phyloP scores from a whole-genome alignment of 78 protist species.

The Protostelium mycophagum region DNA sequence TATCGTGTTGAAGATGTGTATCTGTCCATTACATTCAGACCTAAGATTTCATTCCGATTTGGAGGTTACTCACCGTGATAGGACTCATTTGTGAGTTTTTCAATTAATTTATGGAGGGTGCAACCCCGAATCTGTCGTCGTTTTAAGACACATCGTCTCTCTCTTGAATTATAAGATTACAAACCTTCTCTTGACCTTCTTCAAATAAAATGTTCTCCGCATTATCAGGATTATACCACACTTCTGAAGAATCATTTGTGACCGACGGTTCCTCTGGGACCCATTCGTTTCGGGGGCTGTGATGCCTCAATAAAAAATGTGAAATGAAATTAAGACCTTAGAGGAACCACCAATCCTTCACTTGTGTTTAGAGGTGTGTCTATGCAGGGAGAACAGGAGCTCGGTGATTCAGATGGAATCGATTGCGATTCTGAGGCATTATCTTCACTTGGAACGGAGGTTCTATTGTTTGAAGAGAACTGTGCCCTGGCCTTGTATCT shows the following conservation, averaged over 20 bases:
- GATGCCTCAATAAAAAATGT: too few species aligned
- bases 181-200: neutral
- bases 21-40: neutral
- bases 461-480: neutral
- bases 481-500: neutral
- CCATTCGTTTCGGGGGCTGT: too few species aligned
- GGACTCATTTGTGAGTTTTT: neutral
- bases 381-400: too few species aligned
- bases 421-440: neutral
- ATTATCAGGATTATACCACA: neutral
- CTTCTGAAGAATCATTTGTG: neutral
- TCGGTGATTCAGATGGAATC: neutral
- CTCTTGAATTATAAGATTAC: neutral
- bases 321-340: neutral
- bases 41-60: too few species aligned
- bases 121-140: neutral
- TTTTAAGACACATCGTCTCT: neutral
- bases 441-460: neutral
- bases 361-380: too few species aligned
- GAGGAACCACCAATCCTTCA: neutral
- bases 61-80: neutral
- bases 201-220: neutral
- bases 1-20: neutral
- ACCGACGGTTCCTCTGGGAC: neutral
- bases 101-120: neutral